Base-by-base conservation (phyloP, 352 stramenopile species). In the Pythium pyrilobum region DNA sequence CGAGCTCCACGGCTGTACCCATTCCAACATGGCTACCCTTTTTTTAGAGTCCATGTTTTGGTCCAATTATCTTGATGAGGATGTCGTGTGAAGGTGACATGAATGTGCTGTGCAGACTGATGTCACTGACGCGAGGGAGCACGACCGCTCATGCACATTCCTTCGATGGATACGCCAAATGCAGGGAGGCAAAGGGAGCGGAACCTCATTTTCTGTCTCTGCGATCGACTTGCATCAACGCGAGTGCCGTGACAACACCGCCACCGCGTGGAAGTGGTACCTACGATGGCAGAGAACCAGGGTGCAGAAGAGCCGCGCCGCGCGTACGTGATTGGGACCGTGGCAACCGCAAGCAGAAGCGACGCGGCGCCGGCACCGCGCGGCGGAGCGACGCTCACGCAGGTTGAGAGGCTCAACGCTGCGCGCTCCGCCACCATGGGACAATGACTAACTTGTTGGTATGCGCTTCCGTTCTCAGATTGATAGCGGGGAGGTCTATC, bases 331-430 rank as follows among this genome's bases (percentile, higher is more conserved):
- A 34, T 56, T 12, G 24, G 18, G n/a, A 9, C 48, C 11, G 6
- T 56, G 13, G 5, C 34, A 16, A 9, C 27, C 10, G 6, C 8
- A 18, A 15, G 11, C 11, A 38, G n/a, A 31, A 7, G n/a, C 25
- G 32, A 18, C 2, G 18, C 15, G 3, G 8, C 0, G 7, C 75
- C 75, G 2, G 32, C 53, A 7, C 44, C 61, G 12, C 69, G 76
- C 2, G 76, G 76, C 40, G 76, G 76, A 23, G 69, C 76, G 7
- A 78, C 76, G n/a, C 54, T 87, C 37, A 80, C 71, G 13, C 71
- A 80, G 71, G 72, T 76, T 61, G 56, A 59, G 68, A 52, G 1
- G 12, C 13, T 5, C 9, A 41, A 27, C 8, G n/a, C n/a, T n/a
- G n/a, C n/a, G n/a, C n/a, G n/a, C n/a, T n/a, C n/a, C 9, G 9